These are phyloP conservation scores for Melaleuca quinquenervia DNA, from an alignment of 345 rosid species.

Conservation along the genomic window DNA sequence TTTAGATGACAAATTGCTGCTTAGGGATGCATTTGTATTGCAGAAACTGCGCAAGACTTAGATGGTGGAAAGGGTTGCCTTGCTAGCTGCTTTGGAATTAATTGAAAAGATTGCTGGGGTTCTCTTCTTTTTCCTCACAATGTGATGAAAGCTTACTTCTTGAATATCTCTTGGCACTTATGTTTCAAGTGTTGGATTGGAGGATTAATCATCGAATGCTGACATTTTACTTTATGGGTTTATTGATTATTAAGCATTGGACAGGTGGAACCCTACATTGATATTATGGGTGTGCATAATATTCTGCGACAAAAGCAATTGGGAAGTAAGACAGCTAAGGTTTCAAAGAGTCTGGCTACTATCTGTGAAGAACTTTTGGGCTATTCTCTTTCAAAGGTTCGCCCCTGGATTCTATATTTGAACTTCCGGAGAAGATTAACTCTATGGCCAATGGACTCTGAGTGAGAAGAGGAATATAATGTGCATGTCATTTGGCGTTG, in stretches of 20 bases:
- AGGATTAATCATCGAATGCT: background rate
- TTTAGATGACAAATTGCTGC: background rate
- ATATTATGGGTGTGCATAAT: constrained; percentile 44
- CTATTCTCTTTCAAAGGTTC: constrained; percentile 69
- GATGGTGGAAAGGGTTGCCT: background rate
- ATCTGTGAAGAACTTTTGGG: constrained; percentile 65
- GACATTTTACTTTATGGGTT: background rate
- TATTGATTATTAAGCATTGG: constrained; percentile 5
- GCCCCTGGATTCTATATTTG: background rate
- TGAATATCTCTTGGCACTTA: background rate
- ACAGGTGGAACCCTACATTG: constrained; percentile 85
- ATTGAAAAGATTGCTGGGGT: background rate
- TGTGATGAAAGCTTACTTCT: background rate
- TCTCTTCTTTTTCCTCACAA: background rate
- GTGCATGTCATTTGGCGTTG: background rate
- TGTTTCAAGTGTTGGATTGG: background rate
- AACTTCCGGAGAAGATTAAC: background rate
- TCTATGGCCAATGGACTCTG: background rate
- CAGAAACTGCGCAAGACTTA: background rate
- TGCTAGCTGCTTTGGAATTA: background rate
- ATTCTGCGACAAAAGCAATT: constrained; percentile 42
- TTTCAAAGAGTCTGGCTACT: constrained; percentile 62
- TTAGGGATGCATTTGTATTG: background rate
- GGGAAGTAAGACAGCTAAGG: constrained; percentile 51
- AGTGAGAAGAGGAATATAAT: background rate